Evolutionary conservation across 2,329 filamentous ascomycete genomes (phyloP).

Genomic region (Neonectria coccinea): DNA sequence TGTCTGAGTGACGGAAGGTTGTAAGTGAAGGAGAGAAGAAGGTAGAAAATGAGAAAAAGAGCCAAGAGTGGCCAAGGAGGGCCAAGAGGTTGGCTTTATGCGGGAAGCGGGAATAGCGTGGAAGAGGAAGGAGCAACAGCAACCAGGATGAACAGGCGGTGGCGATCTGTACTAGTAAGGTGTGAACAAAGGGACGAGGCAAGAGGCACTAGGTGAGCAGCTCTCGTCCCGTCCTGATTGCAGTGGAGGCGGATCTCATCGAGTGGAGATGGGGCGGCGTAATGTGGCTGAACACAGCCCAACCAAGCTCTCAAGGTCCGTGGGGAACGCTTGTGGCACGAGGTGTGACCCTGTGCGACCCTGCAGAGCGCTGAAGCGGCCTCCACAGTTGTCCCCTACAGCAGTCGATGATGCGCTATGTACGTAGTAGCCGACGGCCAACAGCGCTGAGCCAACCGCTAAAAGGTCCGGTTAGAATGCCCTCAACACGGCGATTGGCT

Average conservation of each 20-base stretch:
- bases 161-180: slow-evolving; percentile 20
- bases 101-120: slow-evolving; percentile 1
- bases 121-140: not conserved
- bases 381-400: not conserved
- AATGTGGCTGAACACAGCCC: slow-evolving; percentile 21
- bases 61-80: slow-evolving; percentile 1
- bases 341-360: not conserved
- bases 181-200: not conserved
- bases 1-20: not conserved
- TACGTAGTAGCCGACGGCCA: slow-evolving; percentile 8
- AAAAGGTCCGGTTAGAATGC: not conserved
- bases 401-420: slow-evolving; percentile 9
- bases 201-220: not conserved
- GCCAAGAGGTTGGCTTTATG: slow-evolving; percentile 24
- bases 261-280: slow-evolving; percentile 17
- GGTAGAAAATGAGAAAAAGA: not conserved
- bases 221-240: slow-evolving; percentile 7
- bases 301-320: not conserved
- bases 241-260: not conserved
- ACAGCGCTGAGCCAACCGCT: not conserved
- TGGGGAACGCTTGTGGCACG: not conserved
- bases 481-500: slow-evolving; percentile 8
- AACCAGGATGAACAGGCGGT: slow-evolving; percentile 1
- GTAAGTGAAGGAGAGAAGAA: not conserved
- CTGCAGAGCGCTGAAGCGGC: not conserved